Percentiles rank a stretch among this genome's conserved stretches.
phyloP scores from a whole-genome alignment of 1,284 basidiomycete species.

The Ceratobasidium theobromae region DNA sequence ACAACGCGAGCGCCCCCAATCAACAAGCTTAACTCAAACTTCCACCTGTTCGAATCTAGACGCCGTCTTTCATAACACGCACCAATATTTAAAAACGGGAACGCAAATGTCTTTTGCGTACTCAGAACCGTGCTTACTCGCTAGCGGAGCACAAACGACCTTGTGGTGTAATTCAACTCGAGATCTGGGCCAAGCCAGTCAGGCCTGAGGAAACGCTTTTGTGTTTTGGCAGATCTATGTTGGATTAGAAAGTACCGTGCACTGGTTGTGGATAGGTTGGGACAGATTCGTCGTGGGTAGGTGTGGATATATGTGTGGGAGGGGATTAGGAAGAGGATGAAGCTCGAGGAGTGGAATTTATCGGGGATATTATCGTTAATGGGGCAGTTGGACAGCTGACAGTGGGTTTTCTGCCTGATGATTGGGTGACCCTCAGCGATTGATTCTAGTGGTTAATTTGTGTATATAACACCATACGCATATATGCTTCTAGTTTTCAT shows the following conservation, averaged over 20 bases:
- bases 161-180: constrained; percentile 51
- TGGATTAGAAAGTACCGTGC: constrained; percentile 38
- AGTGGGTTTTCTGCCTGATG: not conserved
- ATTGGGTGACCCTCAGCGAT: no score
- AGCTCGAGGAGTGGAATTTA: constrained; percentile 62
- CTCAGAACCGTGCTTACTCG: constrained; percentile 52
- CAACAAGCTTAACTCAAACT: constrained; percentile 40
- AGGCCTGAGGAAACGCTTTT: constrained; percentile 58
- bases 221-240: constrained; percentile 53
- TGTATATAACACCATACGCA: not conserved
- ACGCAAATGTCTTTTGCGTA: constrained; percentile 60
- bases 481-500: not conserved
- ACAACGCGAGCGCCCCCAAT: constrained; percentile 23
- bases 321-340: constrained; percentile 50
- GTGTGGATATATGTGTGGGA: not conserved
- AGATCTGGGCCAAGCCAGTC: constrained; percentile 46
- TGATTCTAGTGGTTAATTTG: no score
- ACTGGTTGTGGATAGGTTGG: constrained; percentile 60
- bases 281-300: not conserved
- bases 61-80: constrained; percentile 69
- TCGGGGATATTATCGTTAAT: constrained; percentile 63
- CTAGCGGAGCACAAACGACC: constrained; percentile 61
- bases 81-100: constrained; percentile 63
- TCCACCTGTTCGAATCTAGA: constrained; percentile 55
- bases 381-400: constrained; percentile 58